Evolutionary conservation across 2,329 filamentous ascomycete genomes (phyloP).

Genomic region (Bipolaris victoriae): DNA sequence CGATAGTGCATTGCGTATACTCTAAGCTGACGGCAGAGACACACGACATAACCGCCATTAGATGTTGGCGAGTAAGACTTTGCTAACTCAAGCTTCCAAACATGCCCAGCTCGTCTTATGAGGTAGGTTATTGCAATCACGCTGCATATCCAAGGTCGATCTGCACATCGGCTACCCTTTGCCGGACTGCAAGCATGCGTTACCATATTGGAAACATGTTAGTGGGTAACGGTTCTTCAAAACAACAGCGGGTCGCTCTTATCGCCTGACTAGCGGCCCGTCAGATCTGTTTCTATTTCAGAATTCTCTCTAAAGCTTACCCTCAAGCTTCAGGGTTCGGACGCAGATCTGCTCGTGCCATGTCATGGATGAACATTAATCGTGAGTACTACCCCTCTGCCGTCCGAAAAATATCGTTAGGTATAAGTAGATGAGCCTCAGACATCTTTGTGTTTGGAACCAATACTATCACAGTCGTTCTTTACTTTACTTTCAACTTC

Average conservation of each 20-base stretch:
- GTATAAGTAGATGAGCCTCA: conserved; percentile 30
- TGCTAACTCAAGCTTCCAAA: background rate
- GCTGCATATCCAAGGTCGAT: conserved; percentile 12
- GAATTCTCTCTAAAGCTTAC: conserved; percentile 10
- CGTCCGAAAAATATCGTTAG: conserved; percentile 9
- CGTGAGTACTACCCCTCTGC: conserved; percentile 25
- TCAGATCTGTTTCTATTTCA: conserved; percentile 21
- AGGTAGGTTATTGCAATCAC: background rate
- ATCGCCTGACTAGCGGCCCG: conserved; percentile 23
- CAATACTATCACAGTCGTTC: conserved; percentile 20
- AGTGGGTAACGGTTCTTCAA: conserved; percentile 20
- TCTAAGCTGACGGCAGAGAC: background rate
- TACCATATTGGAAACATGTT: conserved; percentile 20
- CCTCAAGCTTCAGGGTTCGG: conserved; percentile 17
- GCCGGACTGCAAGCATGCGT: conserved; percentile 22
- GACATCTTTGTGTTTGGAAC: conserved; percentile 10
- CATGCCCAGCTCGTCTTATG: background rate
- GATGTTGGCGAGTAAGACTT: background rate
- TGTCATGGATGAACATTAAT: conserved; percentile 7
- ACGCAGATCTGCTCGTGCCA: conserved; percentile 13
- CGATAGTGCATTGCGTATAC: background rate
- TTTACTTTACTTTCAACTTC: conserved; percentile 11
- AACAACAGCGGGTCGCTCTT: conserved; percentile 24
- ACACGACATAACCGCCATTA: conserved; percentile 3
- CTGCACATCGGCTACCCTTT: conserved; percentile 19